Base-by-base conservation (phyloP, 768 basidiomycete genomes). In the Asterophora parasitica region DNA sequence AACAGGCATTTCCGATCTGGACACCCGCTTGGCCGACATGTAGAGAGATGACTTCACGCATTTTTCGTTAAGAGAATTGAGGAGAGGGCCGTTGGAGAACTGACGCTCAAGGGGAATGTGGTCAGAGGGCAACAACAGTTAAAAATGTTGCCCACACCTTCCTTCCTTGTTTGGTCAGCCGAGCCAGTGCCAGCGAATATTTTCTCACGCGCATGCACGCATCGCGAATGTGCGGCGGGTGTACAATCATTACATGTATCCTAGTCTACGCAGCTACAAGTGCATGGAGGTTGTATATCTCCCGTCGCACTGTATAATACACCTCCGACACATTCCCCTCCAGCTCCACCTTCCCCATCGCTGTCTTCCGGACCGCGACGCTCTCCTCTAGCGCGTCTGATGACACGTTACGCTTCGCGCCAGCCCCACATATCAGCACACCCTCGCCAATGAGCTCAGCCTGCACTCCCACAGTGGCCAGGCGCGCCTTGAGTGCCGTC, bases 21-120 rank as follows among this genome's bases (percentile, higher is more conserved):
- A 90, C 87, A 83, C 92, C 93, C 64, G 95, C 96, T 77, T 99
- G 96, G 64, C 95, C 95, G 66, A 98, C 94, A 73, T 97, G 92
- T 65, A 97, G 79, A 58, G 92, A 95, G 77, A 96, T 95, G 71
- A 97, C 93, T 86, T 91, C 88, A 78, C 88, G 86, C 88, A 91
- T 91, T 69, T 61, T 75, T 62, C 42, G 60, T 64, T 55, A 49
- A 34, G 27, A 50, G 43, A 52, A 19, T 31, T 41, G 51, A 45
- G 49, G 36, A 55, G 37, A 46, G 36, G 44, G 47, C 52, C 37
- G 44, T 37, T 47, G 61, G 51, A 55, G 52, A 54, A 53, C 46
- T 56, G 39, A 42, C 34, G 50, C 48, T 48, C 33, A 43, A 46
- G 42, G 48, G 42, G 51, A 47, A 55, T 50, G 61, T 65, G 61